Evolutionary conservation across 129 eudicot species (phyloP).

Genomic region (Glebionis coronaria): DNA sequence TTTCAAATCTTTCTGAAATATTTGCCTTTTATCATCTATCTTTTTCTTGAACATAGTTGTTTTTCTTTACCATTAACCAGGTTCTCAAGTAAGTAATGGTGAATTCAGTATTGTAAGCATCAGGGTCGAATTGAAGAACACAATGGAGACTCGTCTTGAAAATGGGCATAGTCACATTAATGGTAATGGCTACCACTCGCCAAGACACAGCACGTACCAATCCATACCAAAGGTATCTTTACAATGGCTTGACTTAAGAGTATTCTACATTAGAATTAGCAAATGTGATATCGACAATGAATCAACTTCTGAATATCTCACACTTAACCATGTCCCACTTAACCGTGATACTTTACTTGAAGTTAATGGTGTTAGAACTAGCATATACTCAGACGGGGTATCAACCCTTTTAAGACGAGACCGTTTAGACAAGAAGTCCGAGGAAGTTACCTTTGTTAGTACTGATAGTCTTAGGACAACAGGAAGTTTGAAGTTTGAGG

Average conservation of each 20-base stretch:
- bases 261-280: constrained; percentile 78
- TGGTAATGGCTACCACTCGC: constrained; percentile 42
- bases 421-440: constrained; percentile 72
- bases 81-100: constrained; percentile 34
- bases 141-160: constrained; percentile 47
- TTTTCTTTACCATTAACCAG: constrained; percentile 32
- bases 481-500: constrained; percentile 82
- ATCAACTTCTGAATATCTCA: constrained; percentile 73
- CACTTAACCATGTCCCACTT: constrained; percentile 74
- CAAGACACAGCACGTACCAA: constrained; percentile 41
- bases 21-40: constrained; percentile 3
- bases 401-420: constrained; percentile 58
- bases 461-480: constrained; percentile 71
- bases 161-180: constrained; percentile 10
- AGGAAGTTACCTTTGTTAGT: constrained; percentile 78
- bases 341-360: constrained; percentile 80
- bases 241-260: constrained; percentile 76
- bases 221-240: constrained; percentile 40
- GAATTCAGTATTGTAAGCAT: constrained; percentile 31
- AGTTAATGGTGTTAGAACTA: constrained; percentile 67
- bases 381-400: constrained; percentile 62
- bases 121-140: constrained; percentile 25
- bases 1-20: constrained; percentile 2
- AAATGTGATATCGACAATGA: constrained; percentile 62
- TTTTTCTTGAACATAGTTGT: constrained; percentile 18